A percentile compares a stretch with the other conserved stretches of the same genome.
phyloP scores from a whole-genome alignment of 2,329 filamentous ascomycete species.

The Aureobasidium pullulans region DNA sequence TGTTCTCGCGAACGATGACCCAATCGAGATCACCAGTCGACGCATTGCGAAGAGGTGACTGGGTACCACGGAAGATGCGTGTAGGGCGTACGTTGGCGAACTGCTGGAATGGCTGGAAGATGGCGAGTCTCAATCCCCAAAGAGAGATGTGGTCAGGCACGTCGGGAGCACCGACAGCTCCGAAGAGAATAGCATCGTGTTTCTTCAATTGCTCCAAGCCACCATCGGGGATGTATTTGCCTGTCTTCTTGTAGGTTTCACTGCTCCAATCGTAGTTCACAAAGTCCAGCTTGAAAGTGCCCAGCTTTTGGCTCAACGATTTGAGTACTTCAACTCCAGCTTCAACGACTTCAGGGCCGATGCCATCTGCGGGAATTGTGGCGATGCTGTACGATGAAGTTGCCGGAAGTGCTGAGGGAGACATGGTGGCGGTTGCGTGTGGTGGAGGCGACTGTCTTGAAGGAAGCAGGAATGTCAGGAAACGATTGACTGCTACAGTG shows the following conservation, averaged over 20 bases:
- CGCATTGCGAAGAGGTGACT: slow-evolving; percentile 48
- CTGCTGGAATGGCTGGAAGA: slow-evolving; percentile 48
- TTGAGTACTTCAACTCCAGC: slow-evolving; percentile 57
- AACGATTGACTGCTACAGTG: no score
- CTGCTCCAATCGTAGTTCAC: slow-evolving; percentile 60
- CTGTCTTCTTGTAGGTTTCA: slow-evolving; percentile 57
- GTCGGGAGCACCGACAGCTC: slow-evolving; percentile 58
- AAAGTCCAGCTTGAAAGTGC: slow-evolving; percentile 55
- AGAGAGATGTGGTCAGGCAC: slow-evolving; percentile 51
- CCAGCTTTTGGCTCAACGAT: slow-evolving; percentile 39
- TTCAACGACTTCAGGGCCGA: slow-evolving; percentile 60
- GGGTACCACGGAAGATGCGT: slow-evolving; percentile 53
- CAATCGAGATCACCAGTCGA: slow-evolving; percentile 55
- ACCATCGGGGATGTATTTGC: slow-evolving; percentile 56
- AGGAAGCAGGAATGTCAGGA: no score
- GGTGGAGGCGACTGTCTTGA: no score
- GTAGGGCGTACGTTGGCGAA: slow-evolving; percentile 54
- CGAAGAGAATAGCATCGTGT: slow-evolving; percentile 61
- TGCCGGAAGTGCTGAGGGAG: not conserved
- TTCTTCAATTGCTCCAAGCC: slow-evolving; percentile 50
- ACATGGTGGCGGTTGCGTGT: not conserved
- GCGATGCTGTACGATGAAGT: slow-evolving; percentile 43
- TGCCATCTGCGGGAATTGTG: slow-evolving; percentile 61
- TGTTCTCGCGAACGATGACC: slow-evolving; percentile 61
- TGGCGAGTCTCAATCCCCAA: slow-evolving; percentile 48